These are phyloP conservation scores for Claviceps quebecensis DNA, from an alignment of 2,329 filamentous ascomycete genomes.

Conservation along the genomic window DNA sequence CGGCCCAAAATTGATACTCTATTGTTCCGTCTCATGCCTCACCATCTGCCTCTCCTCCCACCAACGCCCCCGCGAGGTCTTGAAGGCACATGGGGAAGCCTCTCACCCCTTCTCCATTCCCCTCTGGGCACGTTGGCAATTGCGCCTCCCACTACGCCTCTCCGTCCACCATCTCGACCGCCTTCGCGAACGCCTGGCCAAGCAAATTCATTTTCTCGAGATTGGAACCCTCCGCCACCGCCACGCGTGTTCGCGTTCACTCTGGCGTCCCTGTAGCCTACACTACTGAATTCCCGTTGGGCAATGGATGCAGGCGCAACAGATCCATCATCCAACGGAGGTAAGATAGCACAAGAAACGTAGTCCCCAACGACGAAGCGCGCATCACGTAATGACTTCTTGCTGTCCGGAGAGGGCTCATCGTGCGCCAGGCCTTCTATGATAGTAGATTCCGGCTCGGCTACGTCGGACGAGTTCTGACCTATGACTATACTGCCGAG, in stretches of 20 bases:
- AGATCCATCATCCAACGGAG: conserved; percentile 59
- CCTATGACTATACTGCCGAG: conserved; percentile 72
- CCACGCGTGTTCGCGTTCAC: conserved; percentile 13
- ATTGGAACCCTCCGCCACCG: conserved; percentile 12
- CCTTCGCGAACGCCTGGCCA: conserved; percentile 21
- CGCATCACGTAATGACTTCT: conserved; percentile 63
- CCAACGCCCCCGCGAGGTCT: conserved; percentile 15
- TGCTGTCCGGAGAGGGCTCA: conserved; percentile 53
- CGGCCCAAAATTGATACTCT: too few relatives aligned
- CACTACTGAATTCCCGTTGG: conserved; percentile 12
- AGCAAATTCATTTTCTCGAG: conserved; percentile 16
- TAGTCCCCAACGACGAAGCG: conserved; percentile 84
- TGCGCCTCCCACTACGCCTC: conserved; percentile 21
- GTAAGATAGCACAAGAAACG: conserved; percentile 67
- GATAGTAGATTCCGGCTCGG: conserved; percentile 24
- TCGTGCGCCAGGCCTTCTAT: conserved; percentile 17
- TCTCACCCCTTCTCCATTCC: conserved; percentile 55
- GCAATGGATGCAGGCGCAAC: conserved; percentile 47
- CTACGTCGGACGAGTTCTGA: conserved; percentile 33
- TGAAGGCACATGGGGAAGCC: conserved; percentile 38
- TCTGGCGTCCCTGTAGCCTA: conserved; percentile 6
- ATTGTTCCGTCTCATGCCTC: neutral
- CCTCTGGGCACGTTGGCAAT: conserved; percentile 31
- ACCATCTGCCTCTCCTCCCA: conserved; percentile 15
- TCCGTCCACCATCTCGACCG: conserved; percentile 23